Evolutionary conservation across 106 monocot genomes (phyloP).

Genomic region (Dioscorea zingiberensis): DNA sequence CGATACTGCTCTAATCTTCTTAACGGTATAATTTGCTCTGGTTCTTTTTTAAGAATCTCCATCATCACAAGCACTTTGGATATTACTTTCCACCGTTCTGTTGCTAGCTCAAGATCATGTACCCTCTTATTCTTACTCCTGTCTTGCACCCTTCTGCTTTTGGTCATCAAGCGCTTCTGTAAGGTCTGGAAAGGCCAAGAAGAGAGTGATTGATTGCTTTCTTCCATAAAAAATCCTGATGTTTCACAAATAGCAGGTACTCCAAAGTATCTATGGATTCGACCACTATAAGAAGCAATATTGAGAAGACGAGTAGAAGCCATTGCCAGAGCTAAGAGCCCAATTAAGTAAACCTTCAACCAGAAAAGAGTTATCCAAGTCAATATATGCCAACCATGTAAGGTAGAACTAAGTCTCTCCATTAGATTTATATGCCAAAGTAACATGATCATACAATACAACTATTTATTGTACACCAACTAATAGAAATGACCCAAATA

Average conservation of each 20-base stretch:
- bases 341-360: too few relatives aligned
- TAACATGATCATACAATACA: too few relatives aligned
- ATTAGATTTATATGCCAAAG: too few relatives aligned
- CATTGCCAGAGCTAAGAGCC: background rate
- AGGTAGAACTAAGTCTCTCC: too few relatives aligned
- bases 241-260: background rate
- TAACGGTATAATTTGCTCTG: conserved; percentile 48
- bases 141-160: conserved; percentile 63
- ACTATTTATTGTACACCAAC: too few relatives aligned
- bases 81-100: conserved; percentile 54
- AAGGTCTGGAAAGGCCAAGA: conserved; percentile 3
- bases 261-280: background rate
- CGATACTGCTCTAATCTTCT: conserved; percentile 47
- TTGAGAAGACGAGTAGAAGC: background rate
- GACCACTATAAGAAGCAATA: background rate
- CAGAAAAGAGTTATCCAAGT: too few relatives aligned
- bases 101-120: conserved; percentile 62
- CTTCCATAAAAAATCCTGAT: background rate
- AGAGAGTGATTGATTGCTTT: background rate
- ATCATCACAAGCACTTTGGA: conserved; percentile 51
- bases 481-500: too few relatives aligned
- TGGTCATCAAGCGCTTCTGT: conserved; percentile 63
- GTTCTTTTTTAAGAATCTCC: conserved; percentile 51
- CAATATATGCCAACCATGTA: too few relatives aligned
- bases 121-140: conserved; percentile 71